phyloP scores from a whole-genome alignment of 1,284 basidiomycete species.

The Ustilago sp. region DNA sequence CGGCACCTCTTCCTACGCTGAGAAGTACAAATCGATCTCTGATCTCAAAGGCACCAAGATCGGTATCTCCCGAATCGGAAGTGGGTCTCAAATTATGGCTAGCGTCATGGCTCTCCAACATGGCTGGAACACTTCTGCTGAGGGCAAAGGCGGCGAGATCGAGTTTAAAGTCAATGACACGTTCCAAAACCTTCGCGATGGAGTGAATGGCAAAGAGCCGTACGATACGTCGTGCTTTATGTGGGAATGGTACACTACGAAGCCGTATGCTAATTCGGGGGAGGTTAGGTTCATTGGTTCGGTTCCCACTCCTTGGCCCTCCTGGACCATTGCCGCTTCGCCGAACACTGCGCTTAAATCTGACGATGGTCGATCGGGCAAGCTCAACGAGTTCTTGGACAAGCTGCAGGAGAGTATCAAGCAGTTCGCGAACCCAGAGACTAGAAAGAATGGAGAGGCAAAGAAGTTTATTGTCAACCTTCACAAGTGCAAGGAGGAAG shows the following conservation, averaged over 20 bases:
- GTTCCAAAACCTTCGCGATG: slow-evolving; percentile 79
- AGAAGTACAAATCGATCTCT: slow-evolving; percentile 77
- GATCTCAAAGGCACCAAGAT: slow-evolving; percentile 85
- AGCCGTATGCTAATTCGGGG: slow-evolving; percentile 85
- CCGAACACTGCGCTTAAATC: slow-evolving; percentile 28
- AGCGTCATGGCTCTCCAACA: slow-evolving; percentile 88
- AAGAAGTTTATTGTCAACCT: slow-evolving; percentile 47
- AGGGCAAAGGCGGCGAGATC: slow-evolving; percentile 18
- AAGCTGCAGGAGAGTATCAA: slow-evolving; percentile 47
- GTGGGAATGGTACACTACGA: slow-evolving; percentile 91
- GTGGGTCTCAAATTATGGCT: slow-evolving; percentile 93
- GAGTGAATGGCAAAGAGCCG: slow-evolving; percentile 76
- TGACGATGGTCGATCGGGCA: neutral
- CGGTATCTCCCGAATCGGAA: slow-evolving; percentile 89
- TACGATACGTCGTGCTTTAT: slow-evolving; percentile 68
- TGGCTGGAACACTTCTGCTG: slow-evolving; percentile 47
- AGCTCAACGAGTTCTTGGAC: slow-evolving; percentile 48
- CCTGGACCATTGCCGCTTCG: slow-evolving; percentile 76
- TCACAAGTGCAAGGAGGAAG: slow-evolving; percentile 76
- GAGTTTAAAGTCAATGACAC: slow-evolving; percentile 67
- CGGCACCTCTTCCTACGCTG: slow-evolving; percentile 74
- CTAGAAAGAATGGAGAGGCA: slow-evolving; percentile 19
- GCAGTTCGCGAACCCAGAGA: slow-evolving; percentile 54
- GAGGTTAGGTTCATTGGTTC: slow-evolving; percentile 84
- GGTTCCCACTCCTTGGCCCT: slow-evolving; percentile 94